These are phyloP conservation scores for Zygosaccharomyces pseudobailii DNA, from an alignment of 1,139 yeast genomes.

Conservation along the genomic window DNA sequence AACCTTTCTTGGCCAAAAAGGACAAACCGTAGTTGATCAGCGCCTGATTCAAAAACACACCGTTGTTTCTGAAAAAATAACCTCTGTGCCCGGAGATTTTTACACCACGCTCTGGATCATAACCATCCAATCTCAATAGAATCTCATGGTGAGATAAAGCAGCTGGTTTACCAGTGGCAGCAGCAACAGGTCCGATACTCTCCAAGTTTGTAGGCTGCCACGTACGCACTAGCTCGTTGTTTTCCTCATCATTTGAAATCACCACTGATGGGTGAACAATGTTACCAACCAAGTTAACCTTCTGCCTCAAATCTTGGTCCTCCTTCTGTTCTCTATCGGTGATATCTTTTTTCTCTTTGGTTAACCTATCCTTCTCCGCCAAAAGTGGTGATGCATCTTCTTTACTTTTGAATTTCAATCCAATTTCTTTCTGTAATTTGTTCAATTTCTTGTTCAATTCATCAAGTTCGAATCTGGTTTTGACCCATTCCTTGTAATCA, in stretches of 20 bases:
- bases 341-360: conserved; percentile 62
- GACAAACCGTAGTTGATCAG: conserved; percentile 91
- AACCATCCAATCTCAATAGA: conserved; percentile 89
- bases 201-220: conserved; percentile 74
- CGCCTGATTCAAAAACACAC: conserved; percentile 97
- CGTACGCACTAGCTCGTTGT: conserved; percentile 79
- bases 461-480: conserved; percentile 86
- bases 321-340: conserved; percentile 70
- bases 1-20: conserved; percentile 74
- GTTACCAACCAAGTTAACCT: conserved; percentile 90
- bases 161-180: conserved; percentile 74
- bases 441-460: conserved; percentile 82
- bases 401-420: conserved; percentile 85
- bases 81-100: conserved; percentile 99
- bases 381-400: conserved; percentile 87
- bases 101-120: conserved; percentile 98
- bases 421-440: conserved; percentile 87
- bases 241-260: conserved; percentile 80
- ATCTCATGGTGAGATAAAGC: conserved; percentile 92
- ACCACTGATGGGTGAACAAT: conserved; percentile 89
- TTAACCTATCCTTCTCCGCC: conserved; percentile 71
- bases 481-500: conserved; percentile 90
- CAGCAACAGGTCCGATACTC: conserved; percentile 56
- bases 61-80: conserved; percentile 87
- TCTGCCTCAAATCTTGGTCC: conserved; percentile 65